Conservation (phyloP, 2,329 filamentous ascomycete genomes). For the Zasmidium citrigriseum region DNA sequence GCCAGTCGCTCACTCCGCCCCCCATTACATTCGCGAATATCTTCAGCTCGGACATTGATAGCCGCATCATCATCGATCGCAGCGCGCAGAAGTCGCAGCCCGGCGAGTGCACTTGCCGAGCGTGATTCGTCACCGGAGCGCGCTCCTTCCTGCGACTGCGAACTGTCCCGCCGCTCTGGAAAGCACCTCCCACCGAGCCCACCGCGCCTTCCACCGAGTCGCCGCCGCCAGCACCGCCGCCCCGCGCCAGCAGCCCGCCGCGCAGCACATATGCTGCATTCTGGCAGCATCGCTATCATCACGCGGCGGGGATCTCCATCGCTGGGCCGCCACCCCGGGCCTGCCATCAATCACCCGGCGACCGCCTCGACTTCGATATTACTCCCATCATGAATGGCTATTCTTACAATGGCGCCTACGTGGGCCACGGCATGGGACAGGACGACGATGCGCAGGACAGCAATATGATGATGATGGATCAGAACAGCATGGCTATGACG, state of each 20-base stretch:
- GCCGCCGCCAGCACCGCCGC: background rate
- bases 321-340: background rate
- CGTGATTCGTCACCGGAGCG: background rate
- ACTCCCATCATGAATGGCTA: slow-evolving; percentile 34
- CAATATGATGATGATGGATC: slow-evolving; percentile 31
- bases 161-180: background rate
- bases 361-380: background rate
- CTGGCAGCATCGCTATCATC: background rate
- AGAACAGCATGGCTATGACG: slow-evolving; percentile 22
- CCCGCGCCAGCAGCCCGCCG: background rate
- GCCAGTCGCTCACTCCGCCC: background rate
- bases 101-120: background rate
- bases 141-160: background rate
- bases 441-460: slow-evolving; percentile 19
- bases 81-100: background rate
- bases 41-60: background rate
- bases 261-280: slow-evolving; percentile 1
- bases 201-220: background rate
- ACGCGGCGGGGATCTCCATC: background rate
- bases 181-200: background rate
- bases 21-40: background rate
- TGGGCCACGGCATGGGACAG: slow-evolving; percentile 23
- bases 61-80: background rate
- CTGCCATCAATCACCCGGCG: background rate
- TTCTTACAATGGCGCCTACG: slow-evolving; percentile 30